phyloP scores from a whole-genome alignment of 805 yeast genomes.

The Candida patagonica region DNA sequence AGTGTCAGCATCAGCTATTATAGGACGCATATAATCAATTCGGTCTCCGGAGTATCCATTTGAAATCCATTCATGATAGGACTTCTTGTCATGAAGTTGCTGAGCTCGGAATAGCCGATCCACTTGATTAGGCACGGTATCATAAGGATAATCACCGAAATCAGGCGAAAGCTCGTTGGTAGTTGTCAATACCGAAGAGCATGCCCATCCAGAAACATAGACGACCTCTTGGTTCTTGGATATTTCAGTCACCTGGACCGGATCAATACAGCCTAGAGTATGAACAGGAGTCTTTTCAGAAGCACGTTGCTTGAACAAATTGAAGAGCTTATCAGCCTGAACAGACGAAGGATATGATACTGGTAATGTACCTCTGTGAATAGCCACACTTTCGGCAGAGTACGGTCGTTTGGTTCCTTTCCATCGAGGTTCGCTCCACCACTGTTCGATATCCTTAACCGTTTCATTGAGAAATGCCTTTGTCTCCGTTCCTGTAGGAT shows the following conservation, averaged over 20 bases:
- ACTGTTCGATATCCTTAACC: conserved; percentile 32
- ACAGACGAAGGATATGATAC: conserved; percentile 36
- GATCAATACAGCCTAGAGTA: conserved; percentile 54
- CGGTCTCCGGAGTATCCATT: conserved; percentile 20
- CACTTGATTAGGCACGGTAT: conserved; percentile 61
- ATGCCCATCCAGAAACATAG: conserved; percentile 57
- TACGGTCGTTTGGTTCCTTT: conserved; percentile 42
- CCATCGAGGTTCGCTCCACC: conserved; percentile 45
- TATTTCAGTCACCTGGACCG: conserved; percentile 52
- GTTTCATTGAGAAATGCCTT: conserved; percentile 26
- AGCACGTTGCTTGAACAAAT: conserved; percentile 34
- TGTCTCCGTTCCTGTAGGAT: conserved; percentile 29
- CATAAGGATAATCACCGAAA: conserved; percentile 61
- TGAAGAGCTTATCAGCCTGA: conserved; percentile 46
- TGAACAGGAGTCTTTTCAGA: conserved; percentile 39
- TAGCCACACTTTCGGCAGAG: conserved; percentile 42
- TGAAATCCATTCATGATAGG: conserved; percentile 34
- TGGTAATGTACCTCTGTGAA: conserved; percentile 42
- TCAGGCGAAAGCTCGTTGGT: conserved; percentile 59
- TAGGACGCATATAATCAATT: conserved; percentile 49
- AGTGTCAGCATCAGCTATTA: conserved; percentile 59
- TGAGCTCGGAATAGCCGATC: conserved; percentile 52
- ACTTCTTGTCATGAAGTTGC: conserved; percentile 45
- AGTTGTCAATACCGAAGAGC: conserved; percentile 45
- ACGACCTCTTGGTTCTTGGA: conserved; percentile 43